Evolutionary conservation across 2,329 filamentous ascomycete genomes (phyloP), one percentile per base, ranked within the genome.

Genomic region (Claviceps spartinae): DNA sequence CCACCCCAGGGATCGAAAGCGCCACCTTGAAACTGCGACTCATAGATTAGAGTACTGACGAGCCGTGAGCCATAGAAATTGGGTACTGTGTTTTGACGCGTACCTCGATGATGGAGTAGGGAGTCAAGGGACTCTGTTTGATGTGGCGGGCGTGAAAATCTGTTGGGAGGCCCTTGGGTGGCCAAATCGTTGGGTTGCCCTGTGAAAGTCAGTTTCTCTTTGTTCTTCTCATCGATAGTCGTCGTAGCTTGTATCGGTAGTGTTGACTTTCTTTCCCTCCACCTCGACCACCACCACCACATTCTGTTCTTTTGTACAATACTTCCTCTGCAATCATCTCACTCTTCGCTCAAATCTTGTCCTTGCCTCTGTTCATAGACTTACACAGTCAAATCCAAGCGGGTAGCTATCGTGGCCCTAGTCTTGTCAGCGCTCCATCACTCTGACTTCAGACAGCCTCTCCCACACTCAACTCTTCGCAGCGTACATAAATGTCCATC

Each of bases 1-100:
- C 85, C 86, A 48, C 85, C 87, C 78, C 85, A 91, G 0, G 82
- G 80, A 61, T 88, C 85, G 54, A 84, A 88, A 0, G 81, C 72
- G 22, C 85, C 85, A 1, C 78, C 84, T 72, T 88, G 82, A 56
- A 84, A 85, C 70, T 82, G 59, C 16, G 18, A 30, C 2, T 7
- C 24, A 9, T 41, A 5, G 2, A 24, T 42, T 38, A 49, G 47
- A 49, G 18, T 34, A 34, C 37, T 18, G 20, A 13, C 4, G 9
- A 11, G 9, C 4, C 14, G 37, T 47, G 34, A 30, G 13, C 9
- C 9, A 30, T 11, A 14, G 22, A 14, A 3, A 30, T 8, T 34
- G 30, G 9, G 9, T 16, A 24, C 22, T 30, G 37, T n/a, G 14
- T 18, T 41, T 20, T 26, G 16, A 30, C 0, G 36, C 47, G 14